phyloP scores from a whole-genome alignment of 139 green algal genomes.

The Micractinium conductrix region DNA sequence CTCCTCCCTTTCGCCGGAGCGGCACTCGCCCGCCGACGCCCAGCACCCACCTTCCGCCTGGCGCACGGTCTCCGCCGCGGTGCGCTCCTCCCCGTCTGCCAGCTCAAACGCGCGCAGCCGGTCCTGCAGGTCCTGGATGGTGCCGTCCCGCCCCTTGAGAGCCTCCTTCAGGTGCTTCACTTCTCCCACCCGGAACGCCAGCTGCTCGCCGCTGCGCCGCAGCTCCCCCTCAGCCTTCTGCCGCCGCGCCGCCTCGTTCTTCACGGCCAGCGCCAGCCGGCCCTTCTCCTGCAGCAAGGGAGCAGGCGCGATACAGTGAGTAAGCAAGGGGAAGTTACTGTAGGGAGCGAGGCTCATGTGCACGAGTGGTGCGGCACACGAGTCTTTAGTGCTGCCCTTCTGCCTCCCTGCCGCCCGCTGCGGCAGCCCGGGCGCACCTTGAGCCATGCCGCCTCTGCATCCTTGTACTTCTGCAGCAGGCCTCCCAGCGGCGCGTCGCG shows the following conservation, averaged over 20 bases:
- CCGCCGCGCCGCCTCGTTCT: not conserved
- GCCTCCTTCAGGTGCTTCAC: constrained; percentile 45
- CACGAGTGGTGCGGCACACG: not conserved
- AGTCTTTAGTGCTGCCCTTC: not conserved
- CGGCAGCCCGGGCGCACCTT: constrained; percentile 4
- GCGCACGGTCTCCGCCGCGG: constrained; percentile 10
- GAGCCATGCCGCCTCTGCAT: constrained; percentile 20
- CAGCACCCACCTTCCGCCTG: constrained; percentile 14
- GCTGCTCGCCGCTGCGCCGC: constrained; percentile 28
- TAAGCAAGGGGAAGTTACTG: not conserved
- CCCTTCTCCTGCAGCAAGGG: constrained; percentile 26
- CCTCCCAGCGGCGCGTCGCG: constrained; percentile 4
- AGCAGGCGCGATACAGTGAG: not conserved
- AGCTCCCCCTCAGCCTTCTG: constrained; percentile 31
- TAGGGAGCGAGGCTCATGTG: too few relatives aligned
- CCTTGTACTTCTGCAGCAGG: constrained; percentile 7
- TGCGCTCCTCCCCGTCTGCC: constrained; percentile 4
- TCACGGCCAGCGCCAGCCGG: not conserved
- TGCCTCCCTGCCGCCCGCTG: not conserved
- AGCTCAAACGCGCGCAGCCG: constrained; percentile 27
- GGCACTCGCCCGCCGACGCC: not conserved
- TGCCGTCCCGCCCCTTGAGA: constrained; percentile 36
- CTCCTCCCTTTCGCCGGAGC: too few relatives aligned
- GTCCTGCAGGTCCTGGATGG: constrained; percentile 22
- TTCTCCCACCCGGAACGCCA: constrained; percentile 32